phyloP scores from a whole-genome alignment of 176 grass and related monocot genomes.

The Musa itinerans region DNA sequence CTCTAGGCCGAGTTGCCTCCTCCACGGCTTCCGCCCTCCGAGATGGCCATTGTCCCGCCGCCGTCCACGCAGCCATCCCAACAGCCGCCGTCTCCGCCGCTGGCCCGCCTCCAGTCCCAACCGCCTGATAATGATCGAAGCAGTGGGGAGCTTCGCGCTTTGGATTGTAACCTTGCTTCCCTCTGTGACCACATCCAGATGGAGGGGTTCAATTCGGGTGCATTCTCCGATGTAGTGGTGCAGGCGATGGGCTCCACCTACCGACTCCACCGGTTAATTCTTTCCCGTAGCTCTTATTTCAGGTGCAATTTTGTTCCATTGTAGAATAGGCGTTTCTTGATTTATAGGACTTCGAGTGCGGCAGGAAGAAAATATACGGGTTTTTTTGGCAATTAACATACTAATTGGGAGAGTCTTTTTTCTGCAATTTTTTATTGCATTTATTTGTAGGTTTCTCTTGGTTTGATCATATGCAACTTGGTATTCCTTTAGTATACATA shows the following conservation, averaged over 20 bases:
- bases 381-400: no score
- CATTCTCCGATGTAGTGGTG: constrained; percentile 82
- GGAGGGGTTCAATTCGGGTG: constrained; percentile 69
- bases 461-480: no score
- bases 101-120: constrained; percentile 4
- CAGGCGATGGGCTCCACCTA: constrained; percentile 88
- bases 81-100: not conserved
- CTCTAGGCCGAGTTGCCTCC: not conserved
- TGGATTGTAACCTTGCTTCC: constrained; percentile 81
- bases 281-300: constrained; percentile 96
- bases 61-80: not conserved
- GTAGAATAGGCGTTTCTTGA: not conserved
- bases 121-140: constrained; percentile 23
- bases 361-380: not conserved
- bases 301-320: constrained; percentile 32
- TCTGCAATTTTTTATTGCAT: not conserved
- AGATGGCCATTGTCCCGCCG: constrained; percentile 5
- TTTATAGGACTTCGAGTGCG: not conserved
- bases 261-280: constrained; percentile 83
- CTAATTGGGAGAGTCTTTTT: not conserved
- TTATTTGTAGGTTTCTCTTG: not conserved
- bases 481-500: not conserved
- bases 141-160: constrained; percentile 40
- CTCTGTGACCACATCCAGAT: constrained; percentile 87
- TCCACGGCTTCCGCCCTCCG: not conserved